A percentile compares a stretch with the other conserved stretches of the same genome.
phyloP scores from a whole-genome alignment of 2,329 filamentous ascomycete species.

The Cladosporium sp. region DNA sequence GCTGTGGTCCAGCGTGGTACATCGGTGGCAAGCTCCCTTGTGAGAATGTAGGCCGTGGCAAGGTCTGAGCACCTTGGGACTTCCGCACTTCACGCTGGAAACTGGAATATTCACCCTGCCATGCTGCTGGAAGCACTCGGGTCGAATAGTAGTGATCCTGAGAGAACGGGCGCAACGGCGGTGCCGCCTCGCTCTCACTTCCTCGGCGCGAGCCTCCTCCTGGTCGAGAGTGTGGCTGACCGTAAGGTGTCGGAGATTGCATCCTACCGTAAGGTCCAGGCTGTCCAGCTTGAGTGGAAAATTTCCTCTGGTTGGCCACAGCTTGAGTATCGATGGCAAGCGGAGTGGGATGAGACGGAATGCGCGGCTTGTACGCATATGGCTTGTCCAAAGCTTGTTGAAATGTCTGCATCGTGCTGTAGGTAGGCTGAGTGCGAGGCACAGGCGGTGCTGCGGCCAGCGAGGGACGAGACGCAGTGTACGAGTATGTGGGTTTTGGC shows the following conservation, averaged over 20 bases:
- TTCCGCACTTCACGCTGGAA: conserved; percentile 33
- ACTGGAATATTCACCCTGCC: conserved; percentile 38
- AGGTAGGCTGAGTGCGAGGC: conserved; percentile 15
- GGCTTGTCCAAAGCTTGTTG: conserved; percentile 31
- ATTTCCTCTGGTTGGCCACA: conserved; percentile 33
- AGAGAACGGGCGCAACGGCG: conserved; percentile 37
- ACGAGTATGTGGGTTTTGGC: conserved; percentile 31
- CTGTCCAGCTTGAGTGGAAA: conserved; percentile 27
- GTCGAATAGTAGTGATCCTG: conserved; percentile 40
- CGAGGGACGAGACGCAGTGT: conserved; percentile 27
- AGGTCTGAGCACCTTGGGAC: conserved; percentile 33
- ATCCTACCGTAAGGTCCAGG: background rate
- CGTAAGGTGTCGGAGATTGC: background rate
- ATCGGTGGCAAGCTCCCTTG: conserved; percentile 27
- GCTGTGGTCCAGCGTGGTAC: conserved; percentile 31
- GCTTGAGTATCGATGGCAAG: conserved; percentile 34
- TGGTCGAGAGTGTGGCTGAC: background rate
- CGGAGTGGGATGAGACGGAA: conserved; percentile 31
- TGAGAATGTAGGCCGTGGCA: conserved; percentile 30
- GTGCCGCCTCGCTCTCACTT: conserved; percentile 19
- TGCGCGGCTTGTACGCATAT: conserved; percentile 42
- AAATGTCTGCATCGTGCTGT: conserved; percentile 10
- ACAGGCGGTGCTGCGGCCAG: conserved; percentile 25
- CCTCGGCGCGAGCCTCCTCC: conserved; percentile 2
- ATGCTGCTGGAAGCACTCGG: conserved; percentile 37